Conservation (phyloP, 106 monocot genomes). For the Dioscorea zingiberensis region DNA sequence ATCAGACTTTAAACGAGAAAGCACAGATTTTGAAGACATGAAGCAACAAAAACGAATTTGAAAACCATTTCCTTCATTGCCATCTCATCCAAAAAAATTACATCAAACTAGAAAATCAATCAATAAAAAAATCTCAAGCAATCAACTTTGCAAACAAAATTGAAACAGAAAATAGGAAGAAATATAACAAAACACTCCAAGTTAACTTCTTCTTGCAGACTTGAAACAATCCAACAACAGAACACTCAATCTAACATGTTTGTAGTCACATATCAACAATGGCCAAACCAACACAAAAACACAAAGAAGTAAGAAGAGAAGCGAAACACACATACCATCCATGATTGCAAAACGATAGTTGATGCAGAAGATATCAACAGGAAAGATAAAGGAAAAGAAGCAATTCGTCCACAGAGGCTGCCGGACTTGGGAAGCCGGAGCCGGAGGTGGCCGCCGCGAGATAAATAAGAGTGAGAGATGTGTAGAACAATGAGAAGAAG, state of each 20-base stretch:
- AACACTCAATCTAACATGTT: no score
- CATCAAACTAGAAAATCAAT: not conserved
- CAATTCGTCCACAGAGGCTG: no score
- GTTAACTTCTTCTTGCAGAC: no score
- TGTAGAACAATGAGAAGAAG: no score
- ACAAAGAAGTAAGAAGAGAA: not conserved
- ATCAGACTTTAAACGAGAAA: not conserved
- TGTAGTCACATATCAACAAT: not conserved
- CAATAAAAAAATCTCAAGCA: no score
- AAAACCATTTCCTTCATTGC: not conserved
- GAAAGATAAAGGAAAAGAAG: not conserved
- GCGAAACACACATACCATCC: conserved; percentile 7
- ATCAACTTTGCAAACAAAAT: no score
- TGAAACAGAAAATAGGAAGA: no score
- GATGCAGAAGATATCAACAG: not conserved
- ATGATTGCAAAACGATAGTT: not conserved
- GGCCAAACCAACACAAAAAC: not conserved
- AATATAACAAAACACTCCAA: no score
- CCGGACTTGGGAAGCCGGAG: no score
- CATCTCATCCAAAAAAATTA: not conserved
- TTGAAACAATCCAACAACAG: no score
- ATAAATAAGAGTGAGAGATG: no score
- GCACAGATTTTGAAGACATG: not conserved
- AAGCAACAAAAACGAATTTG: not conserved
- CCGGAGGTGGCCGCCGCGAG: no score